phyloP scores from a whole-genome alignment of 768 basidiomycete genomes.

The Trametes sanguinea region DNA sequence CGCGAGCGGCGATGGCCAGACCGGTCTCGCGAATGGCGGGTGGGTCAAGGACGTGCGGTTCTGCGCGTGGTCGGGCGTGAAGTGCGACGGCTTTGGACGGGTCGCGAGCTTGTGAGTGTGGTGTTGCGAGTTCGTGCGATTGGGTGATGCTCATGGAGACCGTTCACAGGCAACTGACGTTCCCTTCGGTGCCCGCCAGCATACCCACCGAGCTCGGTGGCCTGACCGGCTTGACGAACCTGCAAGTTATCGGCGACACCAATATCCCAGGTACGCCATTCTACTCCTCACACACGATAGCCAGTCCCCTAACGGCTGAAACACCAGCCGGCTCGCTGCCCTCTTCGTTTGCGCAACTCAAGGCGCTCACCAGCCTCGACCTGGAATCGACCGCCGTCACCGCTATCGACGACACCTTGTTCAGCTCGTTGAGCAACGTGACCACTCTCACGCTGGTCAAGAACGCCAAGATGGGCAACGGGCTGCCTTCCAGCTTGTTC shows the following conservation, averaged over 20 bases:
- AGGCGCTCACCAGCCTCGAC: constrained; percentile 41
- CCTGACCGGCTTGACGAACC: constrained; percentile 40
- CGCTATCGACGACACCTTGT: constrained; percentile 37
- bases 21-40: constrained; percentile 41
- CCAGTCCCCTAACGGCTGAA: not conserved
- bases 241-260: constrained; percentile 44
- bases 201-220: constrained; percentile 45
- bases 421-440: constrained; percentile 37
- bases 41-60: constrained; percentile 49
- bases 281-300: not conserved
- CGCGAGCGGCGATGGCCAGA: constrained; percentile 39
- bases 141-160: not conserved
- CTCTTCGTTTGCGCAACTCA: constrained; percentile 39
- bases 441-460: constrained; percentile 41
- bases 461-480: constrained; percentile 42
- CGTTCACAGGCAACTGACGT: constrained; percentile 39
- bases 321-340: constrained; percentile 46
- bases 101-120: constrained; percentile 45
- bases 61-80: constrained; percentile 50
- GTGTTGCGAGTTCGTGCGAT: not conserved
- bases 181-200: constrained; percentile 48
- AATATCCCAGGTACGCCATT: constrained; percentile 40
- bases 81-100: constrained; percentile 43
- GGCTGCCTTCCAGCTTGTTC: constrained; percentile 40
- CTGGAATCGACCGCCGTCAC: constrained; percentile 44